Conservation (phyloP, 371 early-diverging fungal genomes). For the Mortierella sp. region DNA sequence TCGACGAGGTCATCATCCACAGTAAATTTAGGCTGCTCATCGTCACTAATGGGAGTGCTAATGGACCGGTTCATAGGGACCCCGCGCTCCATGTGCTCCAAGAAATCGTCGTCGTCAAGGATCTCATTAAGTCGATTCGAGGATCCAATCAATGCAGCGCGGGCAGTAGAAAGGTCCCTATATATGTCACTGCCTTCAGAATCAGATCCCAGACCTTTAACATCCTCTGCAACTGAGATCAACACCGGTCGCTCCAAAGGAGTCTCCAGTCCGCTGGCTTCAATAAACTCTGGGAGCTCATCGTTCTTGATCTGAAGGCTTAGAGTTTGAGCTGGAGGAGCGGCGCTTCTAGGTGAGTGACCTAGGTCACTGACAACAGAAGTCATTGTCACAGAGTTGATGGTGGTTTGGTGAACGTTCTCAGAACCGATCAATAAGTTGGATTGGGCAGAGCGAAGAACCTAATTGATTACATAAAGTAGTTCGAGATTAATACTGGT, state of each 20-base stretch:
- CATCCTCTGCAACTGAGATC: neutral
- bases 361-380: neutral
- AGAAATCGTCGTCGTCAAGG: constrained; percentile 46
- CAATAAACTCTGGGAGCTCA: constrained; percentile 13
- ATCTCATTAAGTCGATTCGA: constrained; percentile 50
- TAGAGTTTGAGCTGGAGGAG: neutral
- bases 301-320: neutral
- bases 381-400: neutral
- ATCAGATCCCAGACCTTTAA: constrained; percentile 11
- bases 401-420: neutral
- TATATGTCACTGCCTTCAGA: constrained; percentile 44
- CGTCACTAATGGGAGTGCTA: constrained; percentile 46
- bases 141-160: constrained; percentile 21
- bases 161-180: constrained; percentile 46
- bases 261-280: neutral
- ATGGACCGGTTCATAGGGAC: constrained; percentile 52
- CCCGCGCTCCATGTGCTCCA: constrained; percentile 57
- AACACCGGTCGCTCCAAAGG: constrained; percentile 4
- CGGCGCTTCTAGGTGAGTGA: neutral
- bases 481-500: neutral
- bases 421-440: neutral
- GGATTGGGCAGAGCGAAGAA: constrained; percentile 16
- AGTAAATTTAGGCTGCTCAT: constrained; percentile 38
- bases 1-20: constrained; percentile 46
- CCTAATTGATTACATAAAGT: neutral